Evolutionary conservation across 2,329 filamentous ascomycete genomes (phyloP).

Genomic region (Paracoccidioides brasiliensis): DNA sequence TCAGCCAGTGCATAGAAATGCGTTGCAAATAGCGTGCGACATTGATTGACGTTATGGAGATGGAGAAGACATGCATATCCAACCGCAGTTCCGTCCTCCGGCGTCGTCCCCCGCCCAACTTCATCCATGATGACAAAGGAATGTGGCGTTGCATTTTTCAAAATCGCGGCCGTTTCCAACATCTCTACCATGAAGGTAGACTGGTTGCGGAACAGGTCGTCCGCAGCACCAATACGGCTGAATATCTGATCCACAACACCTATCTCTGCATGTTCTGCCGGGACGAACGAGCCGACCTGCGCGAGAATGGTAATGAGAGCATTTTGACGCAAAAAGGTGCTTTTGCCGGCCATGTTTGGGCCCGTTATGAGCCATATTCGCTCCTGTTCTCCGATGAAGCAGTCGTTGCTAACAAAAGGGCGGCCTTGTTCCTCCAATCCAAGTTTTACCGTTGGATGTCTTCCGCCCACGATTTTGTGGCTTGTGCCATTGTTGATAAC

Average conservation of each 20-base stretch:
- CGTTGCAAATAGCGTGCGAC: conserved; percentile 79
- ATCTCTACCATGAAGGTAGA: conserved; percentile 99
- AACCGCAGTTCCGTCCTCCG: conserved; percentile 79
- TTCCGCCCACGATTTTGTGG: conserved; percentile 70
- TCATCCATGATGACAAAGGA: conserved; percentile 99
- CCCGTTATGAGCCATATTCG: conserved; percentile 57
- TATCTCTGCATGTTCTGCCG: conserved; percentile 71
- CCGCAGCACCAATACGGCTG: conserved; percentile 82
- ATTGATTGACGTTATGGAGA: conserved; percentile 62
- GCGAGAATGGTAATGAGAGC: conserved; percentile 88
- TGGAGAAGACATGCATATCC: conserved; percentile 82
- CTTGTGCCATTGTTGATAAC: conserved; percentile 49
- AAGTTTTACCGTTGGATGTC: conserved; percentile 84
- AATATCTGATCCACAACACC: conserved; percentile 94
- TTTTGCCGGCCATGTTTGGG: conserved; percentile 98
- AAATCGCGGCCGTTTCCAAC: conserved; percentile 85
- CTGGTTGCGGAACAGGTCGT: conserved; percentile 87
- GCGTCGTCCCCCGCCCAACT: conserved; percentile 85
- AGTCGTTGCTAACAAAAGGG: conserved; percentile 75
- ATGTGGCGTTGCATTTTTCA: conserved; percentile 67
- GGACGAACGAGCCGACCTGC: conserved; percentile 85
- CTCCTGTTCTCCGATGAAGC: conserved; percentile 63
- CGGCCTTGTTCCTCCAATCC: conserved; percentile 68
- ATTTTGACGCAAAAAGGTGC: conserved; percentile 89
- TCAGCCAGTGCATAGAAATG: conserved; percentile 84